Evolutionary conservation across 192 early-diverging fungal genomes (phyloP).

Genomic region (Phlyctochytrium arcticum): DNA sequence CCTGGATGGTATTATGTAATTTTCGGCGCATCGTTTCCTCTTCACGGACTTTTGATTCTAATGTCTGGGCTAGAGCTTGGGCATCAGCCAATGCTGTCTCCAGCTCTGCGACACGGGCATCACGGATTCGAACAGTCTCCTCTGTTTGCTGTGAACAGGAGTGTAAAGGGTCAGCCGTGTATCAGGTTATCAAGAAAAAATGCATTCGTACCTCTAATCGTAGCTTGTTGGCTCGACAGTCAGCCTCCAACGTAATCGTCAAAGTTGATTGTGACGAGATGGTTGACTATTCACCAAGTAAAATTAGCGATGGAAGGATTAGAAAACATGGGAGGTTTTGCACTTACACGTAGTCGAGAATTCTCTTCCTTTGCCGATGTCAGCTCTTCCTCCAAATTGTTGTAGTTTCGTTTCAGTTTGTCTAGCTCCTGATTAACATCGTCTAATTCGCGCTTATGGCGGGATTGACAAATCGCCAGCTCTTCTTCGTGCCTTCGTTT

Average conservation of each 20-base stretch:
- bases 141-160: conserved; percentile 7
- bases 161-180: not conserved
- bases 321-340: conserved; percentile 4
- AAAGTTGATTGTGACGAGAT: conserved; percentile 49
- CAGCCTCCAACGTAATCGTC: conserved; percentile 39
- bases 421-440: conserved; percentile 33
- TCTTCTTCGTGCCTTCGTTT: conserved; percentile 45
- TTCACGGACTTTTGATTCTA: conserved; percentile 62
- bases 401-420: conserved; percentile 11
- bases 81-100: conserved; percentile 31
- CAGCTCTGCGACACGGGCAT: conserved; percentile 14
- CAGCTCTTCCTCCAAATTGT: conserved; percentile 7
- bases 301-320: not conserved
- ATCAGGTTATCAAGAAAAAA: not conserved
- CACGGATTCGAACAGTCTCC: not conserved
- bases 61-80: conserved; percentile 34
- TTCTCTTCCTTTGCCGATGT: conserved; percentile 4
- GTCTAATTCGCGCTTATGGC: conserved; percentile 17
- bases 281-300: conserved; percentile 29
- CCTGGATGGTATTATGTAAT: conserved; percentile 87
- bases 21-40: conserved; percentile 76
- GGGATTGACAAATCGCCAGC: conserved; percentile 15
- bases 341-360: not conserved
- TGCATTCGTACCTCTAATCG: conserved; percentile 14
- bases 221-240: conserved; percentile 34